phyloP scores from a whole-genome alignment of 1,284 basidiomycete species.

The Vanrija pseudolonga region DNA sequence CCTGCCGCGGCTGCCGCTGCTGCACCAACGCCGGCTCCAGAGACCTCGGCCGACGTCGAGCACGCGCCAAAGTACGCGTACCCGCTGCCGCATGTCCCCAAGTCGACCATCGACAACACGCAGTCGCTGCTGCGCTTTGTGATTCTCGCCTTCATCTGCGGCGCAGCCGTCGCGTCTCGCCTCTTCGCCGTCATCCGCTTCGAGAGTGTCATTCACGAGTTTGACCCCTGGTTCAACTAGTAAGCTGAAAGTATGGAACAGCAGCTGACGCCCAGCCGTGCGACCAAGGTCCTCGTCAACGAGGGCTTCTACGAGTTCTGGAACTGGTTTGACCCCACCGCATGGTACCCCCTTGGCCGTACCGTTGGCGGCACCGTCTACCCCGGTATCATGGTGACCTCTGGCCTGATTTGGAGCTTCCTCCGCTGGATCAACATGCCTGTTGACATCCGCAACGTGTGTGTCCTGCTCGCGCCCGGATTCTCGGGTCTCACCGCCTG shows the following conservation, averaged over 20 bases:
- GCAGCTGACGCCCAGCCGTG: conserved; percentile 59
- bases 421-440: conserved; percentile 86
- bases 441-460: conserved; percentile 95
- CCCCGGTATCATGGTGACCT: conserved; percentile 96
- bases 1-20: not conserved
- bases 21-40: not conserved
- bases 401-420: conserved; percentile 90
- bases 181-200: conserved; percentile 97
- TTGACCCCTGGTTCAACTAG: conserved; percentile 47
- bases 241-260: not conserved
- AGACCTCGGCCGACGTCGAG: not conserved
- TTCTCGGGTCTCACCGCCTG: conserved; percentile 96
- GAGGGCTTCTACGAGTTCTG: conserved; percentile 99
- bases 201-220: conserved; percentile 99
- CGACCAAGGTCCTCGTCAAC: conserved; percentile 78
- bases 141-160: conserved; percentile 80
- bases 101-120: conserved; percentile 70
- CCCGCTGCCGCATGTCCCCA: conserved; percentile 46
- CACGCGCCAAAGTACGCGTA: conserved; percentile 33
- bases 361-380: conserved; percentile 98
- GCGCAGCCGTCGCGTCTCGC: conserved; percentile 89
- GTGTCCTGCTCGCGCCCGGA: conserved; percentile 92
- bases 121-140: conserved; percentile 79
- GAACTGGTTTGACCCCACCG: conserved; percentile 99
- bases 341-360: conserved; percentile 97